These are phyloP conservation scores for Xerocomellus intermedius DNA, from an alignment of 768 basidiomycete genomes.

Conservation along the genomic window DNA sequence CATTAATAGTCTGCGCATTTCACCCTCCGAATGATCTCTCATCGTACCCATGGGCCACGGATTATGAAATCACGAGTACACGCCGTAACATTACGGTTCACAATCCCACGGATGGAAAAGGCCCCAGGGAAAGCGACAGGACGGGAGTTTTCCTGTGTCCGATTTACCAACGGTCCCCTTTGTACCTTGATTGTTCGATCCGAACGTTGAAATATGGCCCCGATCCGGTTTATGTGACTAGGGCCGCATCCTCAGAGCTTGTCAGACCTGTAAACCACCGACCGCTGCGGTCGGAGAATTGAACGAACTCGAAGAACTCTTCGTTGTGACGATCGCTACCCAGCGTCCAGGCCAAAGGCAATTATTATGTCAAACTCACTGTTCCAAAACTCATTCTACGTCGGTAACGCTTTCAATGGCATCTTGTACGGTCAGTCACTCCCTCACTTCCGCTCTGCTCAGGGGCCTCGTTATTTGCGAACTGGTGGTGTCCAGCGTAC, in stretches of 20 bases:
- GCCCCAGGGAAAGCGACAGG: no score
- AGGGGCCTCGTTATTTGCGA: neutral
- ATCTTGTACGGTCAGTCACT: constrained; percentile 9
- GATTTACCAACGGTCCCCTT: no score
- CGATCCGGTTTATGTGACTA: neutral
- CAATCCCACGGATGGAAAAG: no score
- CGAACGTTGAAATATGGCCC: neutral
- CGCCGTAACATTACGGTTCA: no score
- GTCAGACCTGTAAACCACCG: neutral
- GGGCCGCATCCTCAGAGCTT: neutral
- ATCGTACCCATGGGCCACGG: no score
- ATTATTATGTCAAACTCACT: neutral
- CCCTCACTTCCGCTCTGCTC: neutral
- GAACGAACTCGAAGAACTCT: neutral
- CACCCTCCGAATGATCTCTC: no score
- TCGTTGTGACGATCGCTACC: neutral
- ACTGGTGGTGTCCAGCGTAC: neutral
- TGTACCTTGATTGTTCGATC: neutral
- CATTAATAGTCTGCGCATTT: no score
- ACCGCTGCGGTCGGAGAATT: neutral
- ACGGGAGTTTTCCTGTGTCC: no score
- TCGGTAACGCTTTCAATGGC: constrained; percentile 9
- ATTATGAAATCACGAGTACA: no score
- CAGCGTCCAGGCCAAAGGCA: neutral
- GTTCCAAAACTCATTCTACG: constrained; percentile 14